Evolutionary conservation across 495 filamentous ascomycete genomes (phyloP), one percentile per base, ranked within the genome.

Genomic region (Massariosphaeria phaeospora): DNA sequence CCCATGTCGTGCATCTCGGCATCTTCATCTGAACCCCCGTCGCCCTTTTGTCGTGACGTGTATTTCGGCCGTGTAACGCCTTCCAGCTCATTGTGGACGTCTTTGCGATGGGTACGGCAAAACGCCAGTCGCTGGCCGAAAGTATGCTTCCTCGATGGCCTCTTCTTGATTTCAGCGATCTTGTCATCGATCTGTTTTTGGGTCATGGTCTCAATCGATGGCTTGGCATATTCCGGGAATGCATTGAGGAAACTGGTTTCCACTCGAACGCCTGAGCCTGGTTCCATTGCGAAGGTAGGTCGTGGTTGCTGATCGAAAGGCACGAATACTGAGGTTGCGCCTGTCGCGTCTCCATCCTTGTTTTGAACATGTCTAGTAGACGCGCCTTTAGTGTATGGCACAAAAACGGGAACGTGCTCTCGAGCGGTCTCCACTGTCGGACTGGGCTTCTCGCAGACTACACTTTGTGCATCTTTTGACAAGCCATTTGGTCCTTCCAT

Each of bases 81-180:
- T 8, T n/a, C n/a, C n/a, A 51, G n/a, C 25, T 55, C 51, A 21
- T 55, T 48, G 31, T 52, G 58, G 10, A 48, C 18, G 39, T 61
- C 47, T 21, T 5, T 11, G n/a, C 58, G 52, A 35, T 42, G 33
- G 3, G 4, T 27, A 11, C 40, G 18, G n/a, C 49, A 31, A 20
- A 44, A 46, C 9, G 52, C 39, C 30, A 52, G 20, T 13, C 17
- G 42, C 30, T 63, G 57, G 3, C 54, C 53, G 36, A 65, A 65
- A 15, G 52, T 53, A 11, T 57, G 47, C 45, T 69, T 69, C 33
- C 65, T 48, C 0, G 54, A 61, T 4, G 63, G 60, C 3, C 67
- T 53, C 25, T 51, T 41, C 38, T 56, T 58, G 48, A 69, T 67
- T 51, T 67, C 62, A 26, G 15, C 48, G 10, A 57, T 60, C 41